These are phyloP conservation scores for Pythium brachiatum DNA, from an alignment of 352 stramenopile species.

Conservation along the genomic window DNA sequence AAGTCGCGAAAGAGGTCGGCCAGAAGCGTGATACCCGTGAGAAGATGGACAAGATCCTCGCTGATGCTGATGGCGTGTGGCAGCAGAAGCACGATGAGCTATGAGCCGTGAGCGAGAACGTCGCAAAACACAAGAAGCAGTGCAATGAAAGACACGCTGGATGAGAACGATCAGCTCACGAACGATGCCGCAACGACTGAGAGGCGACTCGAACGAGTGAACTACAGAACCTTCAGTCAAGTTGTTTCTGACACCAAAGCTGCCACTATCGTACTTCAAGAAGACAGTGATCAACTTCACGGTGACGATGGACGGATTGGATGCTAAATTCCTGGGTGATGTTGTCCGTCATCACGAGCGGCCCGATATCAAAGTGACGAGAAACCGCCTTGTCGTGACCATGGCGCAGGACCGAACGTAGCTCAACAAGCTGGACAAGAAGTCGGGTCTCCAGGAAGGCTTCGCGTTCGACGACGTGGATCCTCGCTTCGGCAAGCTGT, in stretches of 20 bases:
- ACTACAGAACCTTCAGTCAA: conserved; percentile 92
- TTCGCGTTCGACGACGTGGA: conserved; percentile 78
- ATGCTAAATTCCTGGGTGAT: conserved; percentile 91
- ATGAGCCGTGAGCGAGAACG: conserved; percentile 87
- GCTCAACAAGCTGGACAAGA: conserved; percentile 65
- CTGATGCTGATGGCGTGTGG: conserved; percentile 83
- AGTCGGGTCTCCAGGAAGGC: conserved; percentile 62
- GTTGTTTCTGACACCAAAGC: conserved; percentile 89
- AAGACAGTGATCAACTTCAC: conserved; percentile 97
- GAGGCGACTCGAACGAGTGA: conserved; percentile 86
- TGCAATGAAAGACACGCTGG: conserved; percentile 89
- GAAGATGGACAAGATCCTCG: conserved; percentile 84
- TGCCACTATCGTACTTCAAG: conserved; percentile 95
- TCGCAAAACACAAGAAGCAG: conserved; percentile 85
- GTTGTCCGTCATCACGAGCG: conserved; percentile 91
- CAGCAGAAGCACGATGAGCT: conserved; percentile 89
- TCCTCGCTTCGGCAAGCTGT: conserved; percentile 72
- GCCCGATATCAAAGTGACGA: conserved; percentile 93
- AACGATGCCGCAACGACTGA: conserved; percentile 85
- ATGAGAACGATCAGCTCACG: conserved; percentile 91
- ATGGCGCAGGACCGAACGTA: conserved; percentile 93
- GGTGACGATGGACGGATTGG: conserved; percentile 92
- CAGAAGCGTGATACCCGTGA: conserved; percentile 91
- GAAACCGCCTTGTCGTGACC: conserved; percentile 89
- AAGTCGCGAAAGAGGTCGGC: conserved; percentile 92